Conservation (phyloP, 2,329 filamentous ascomycete species). For the Xylaria arbuscula region DNA sequence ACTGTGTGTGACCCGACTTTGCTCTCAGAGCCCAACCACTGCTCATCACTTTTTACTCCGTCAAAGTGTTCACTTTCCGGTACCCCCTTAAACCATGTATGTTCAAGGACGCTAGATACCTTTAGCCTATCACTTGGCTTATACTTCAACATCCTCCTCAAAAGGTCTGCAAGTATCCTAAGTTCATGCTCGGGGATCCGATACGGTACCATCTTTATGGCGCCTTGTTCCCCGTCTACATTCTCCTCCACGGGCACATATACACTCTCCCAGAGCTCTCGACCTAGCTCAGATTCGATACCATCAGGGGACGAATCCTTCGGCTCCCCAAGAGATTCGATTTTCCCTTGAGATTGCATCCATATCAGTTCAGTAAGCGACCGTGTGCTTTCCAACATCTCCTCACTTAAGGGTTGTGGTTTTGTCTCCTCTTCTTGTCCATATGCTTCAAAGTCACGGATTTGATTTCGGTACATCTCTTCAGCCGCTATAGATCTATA, state of each 20-base stretch:
- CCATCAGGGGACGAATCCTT: background rate
- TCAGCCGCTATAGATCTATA: slow-evolving; percentile 7
- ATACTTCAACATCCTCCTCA: slow-evolving; percentile 8
- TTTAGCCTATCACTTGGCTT: background rate
- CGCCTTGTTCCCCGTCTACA: background rate
- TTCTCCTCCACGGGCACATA: background rate
- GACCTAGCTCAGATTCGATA: background rate
- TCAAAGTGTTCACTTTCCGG: background rate
- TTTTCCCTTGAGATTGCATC: background rate
- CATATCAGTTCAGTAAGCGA: background rate
- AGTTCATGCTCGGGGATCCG: background rate
- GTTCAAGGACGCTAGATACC: background rate
- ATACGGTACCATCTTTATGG: background rate
- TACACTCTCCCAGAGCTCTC: background rate
- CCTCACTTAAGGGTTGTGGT: slow-evolving; percentile 4
- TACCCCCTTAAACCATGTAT: background rate
- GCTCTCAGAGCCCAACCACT: background rate
- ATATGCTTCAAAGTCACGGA: background rate
- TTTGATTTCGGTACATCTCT: background rate
- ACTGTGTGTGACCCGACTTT: background rate
- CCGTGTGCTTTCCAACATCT: background rate
- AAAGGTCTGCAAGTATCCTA: background rate
- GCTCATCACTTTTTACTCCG: background rate
- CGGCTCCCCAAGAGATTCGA: background rate
- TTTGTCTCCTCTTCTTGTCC: background rate